Evolutionary conservation across 805 yeast genomes (phyloP).

Genomic region (Kodamaea laetipori): DNA sequence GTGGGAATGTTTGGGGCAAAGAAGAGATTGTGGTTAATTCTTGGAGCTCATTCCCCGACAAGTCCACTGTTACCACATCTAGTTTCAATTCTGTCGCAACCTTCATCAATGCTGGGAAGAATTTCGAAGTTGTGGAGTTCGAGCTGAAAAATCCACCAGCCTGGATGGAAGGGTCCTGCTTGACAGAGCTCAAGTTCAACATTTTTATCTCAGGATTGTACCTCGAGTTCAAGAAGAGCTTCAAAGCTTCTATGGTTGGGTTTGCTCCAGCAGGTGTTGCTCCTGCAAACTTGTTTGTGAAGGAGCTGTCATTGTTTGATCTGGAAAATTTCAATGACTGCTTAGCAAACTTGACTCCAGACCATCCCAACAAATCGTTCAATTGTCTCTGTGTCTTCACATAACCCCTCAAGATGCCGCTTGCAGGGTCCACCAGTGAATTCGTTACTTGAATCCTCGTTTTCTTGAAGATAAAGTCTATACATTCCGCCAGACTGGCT

Average conservation of each 20-base stretch:
- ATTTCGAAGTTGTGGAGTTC: constrained; percentile 66
- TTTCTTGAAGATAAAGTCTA: constrained; percentile 69
- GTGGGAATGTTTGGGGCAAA: constrained; percentile 74
- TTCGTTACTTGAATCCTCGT: constrained; percentile 57
- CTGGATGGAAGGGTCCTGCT: constrained; percentile 60
- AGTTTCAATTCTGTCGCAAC: constrained; percentile 58
- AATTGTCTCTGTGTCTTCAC: constrained; percentile 61
- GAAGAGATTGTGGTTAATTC: constrained; percentile 63
- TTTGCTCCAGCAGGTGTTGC: constrained; percentile 15
- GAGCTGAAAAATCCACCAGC: constrained; percentile 66
- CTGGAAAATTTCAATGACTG: constrained; percentile 57
- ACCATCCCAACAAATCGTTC: constrained; percentile 56
- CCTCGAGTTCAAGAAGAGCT: constrained; percentile 60
- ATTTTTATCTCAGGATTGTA: constrained; percentile 66
- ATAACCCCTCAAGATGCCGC: constrained; percentile 57
- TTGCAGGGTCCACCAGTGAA: constrained; percentile 50
- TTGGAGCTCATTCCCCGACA: constrained; percentile 58
- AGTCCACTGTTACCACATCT: constrained; percentile 71
- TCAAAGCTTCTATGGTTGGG: constrained; percentile 63
- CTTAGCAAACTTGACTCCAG: constrained; percentile 85
- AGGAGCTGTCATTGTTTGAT: constrained; percentile 19
- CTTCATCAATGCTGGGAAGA: constrained; percentile 88
- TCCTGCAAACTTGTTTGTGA: constrained; percentile 17
- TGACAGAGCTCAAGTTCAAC: constrained; percentile 68
- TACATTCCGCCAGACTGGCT: constrained; percentile 62